Percentiles rank a stretch among this genome's conserved stretches.
Conservation (phyloP, 2,329 filamentous ascomycete species). For the Pezicula rhizophila region DNA sequence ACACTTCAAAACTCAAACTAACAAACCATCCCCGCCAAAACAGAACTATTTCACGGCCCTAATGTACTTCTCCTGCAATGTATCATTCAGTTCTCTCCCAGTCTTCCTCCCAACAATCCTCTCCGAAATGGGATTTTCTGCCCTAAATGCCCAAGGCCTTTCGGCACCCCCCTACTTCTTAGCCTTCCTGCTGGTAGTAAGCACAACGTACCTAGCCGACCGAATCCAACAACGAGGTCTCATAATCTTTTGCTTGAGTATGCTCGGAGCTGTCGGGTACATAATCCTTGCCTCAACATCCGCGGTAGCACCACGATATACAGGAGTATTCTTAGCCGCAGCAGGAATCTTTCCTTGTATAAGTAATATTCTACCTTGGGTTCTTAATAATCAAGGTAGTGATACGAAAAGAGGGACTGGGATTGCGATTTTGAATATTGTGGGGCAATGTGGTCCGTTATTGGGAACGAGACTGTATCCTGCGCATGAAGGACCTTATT, state of each 20-base stretch:
- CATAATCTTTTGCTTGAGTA: slow-evolving; percentile 49
- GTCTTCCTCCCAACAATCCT: slow-evolving; percentile 61
- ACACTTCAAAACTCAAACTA: not conserved
- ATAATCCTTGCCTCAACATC: slow-evolving; percentile 54
- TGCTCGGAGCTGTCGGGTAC: slow-evolving; percentile 57
- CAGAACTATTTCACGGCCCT: slow-evolving; percentile 25
- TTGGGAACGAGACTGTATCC: slow-evolving; percentile 61
- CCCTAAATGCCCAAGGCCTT: slow-evolving; percentile 63
- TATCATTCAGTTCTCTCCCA: slow-evolving; percentile 59
- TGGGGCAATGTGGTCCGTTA: slow-evolving; percentile 60
- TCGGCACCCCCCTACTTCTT: slow-evolving; percentile 67
- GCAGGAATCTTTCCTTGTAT: slow-evolving; percentile 62
- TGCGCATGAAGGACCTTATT: slow-evolving; percentile 36
- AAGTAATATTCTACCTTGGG: slow-evolving; percentile 65
- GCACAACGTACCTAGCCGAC: slow-evolving; percentile 60
- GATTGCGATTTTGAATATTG: slow-evolving; percentile 60
- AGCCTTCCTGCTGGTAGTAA: slow-evolving; percentile 57
- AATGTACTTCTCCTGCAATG: slow-evolving; percentile 57
- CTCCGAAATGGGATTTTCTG: slow-evolving; percentile 60
- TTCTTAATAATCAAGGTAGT: slow-evolving; percentile 63
- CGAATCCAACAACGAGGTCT: slow-evolving; percentile 56
- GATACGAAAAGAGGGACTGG: slow-evolving; percentile 61
- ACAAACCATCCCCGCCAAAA: not conserved
- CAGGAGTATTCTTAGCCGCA: slow-evolving; percentile 46
- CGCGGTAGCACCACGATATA: slow-evolving; percentile 36